Evolutionary conservation across 2,329 filamentous ascomycete genomes (phyloP).

Genomic region (Aspergillus viridinutans): DNA sequence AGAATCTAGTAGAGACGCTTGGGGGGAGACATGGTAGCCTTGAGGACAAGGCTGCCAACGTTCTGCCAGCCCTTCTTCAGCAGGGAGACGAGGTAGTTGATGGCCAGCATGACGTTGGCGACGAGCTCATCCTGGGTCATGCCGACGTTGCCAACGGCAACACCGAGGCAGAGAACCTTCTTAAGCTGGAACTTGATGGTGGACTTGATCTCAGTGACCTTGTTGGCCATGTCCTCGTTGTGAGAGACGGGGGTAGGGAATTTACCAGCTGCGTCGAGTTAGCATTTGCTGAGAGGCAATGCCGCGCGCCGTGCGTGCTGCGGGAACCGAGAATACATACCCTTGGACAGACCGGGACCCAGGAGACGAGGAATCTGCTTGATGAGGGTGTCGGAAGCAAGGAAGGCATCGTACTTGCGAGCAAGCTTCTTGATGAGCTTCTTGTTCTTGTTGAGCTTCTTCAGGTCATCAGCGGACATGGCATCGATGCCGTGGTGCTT

Average conservation of each 20-base stretch:
- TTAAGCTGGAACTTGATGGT: slow-evolving; percentile 99
- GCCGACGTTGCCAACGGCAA: slow-evolving; percentile 96
- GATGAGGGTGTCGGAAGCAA: slow-evolving; percentile 95
- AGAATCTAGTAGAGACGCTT: slow-evolving; percentile 87
- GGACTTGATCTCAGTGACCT: slow-evolving; percentile 99
- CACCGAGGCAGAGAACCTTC: slow-evolving; percentile 99
- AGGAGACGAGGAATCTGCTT: slow-evolving; percentile 99
- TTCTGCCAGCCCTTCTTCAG: slow-evolving; percentile 99
- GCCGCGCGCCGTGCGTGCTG: background rate
- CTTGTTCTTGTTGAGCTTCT: slow-evolving; percentile 99
- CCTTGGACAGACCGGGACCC: slow-evolving; percentile 96
- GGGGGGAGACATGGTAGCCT: slow-evolving; percentile 99
- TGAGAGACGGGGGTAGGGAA: slow-evolving; percentile 99
- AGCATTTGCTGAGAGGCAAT: slow-evolving; percentile 9
- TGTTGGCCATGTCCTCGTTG: slow-evolving; percentile 85
- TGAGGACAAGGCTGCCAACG: slow-evolving; percentile 98
- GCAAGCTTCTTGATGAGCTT: slow-evolving; percentile 99
- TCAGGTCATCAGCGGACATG: slow-evolving; percentile 97
- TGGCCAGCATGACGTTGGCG: slow-evolving; percentile 98
- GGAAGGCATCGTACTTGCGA: slow-evolving; percentile 99
- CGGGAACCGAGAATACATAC: slow-evolving; percentile 46
- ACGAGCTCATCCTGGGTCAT: slow-evolving; percentile 96
- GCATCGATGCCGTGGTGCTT: slow-evolving; percentile 98
- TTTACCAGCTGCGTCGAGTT: slow-evolving; percentile 74
- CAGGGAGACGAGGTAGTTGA: slow-evolving; percentile 99